A percentile compares a stretch with the other conserved stretches of the same genome.
phyloP scores from a whole-genome alignment of 805 yeast species.

The Suhomyces faveliae region DNA sequence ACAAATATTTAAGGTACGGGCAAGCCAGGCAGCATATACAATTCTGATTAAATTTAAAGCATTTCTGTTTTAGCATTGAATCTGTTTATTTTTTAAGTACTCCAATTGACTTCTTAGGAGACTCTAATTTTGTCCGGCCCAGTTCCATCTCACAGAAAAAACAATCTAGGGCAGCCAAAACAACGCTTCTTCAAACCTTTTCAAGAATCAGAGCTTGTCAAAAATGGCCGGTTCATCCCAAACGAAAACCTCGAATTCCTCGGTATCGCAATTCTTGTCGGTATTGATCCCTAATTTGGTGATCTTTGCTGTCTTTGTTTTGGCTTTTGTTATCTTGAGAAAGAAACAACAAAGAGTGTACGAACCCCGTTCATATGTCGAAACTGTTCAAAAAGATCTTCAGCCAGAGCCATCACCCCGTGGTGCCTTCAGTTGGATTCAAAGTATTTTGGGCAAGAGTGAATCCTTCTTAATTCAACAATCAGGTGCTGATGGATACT shows the following conservation, averaged over 20 bases:
- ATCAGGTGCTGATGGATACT: constrained; percentile 73
- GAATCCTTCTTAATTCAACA: constrained; percentile 65
- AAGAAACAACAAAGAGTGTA: constrained; percentile 48
- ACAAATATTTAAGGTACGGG: not conserved
- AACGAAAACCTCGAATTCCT: constrained; percentile 20
- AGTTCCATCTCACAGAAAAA: not conserved
- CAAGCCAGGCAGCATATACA: not conserved
- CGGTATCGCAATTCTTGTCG: constrained; percentile 51
- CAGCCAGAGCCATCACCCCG: constrained; percentile 43
- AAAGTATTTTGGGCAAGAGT: constrained; percentile 50
- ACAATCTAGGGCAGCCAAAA: not conserved
- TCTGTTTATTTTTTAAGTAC: not conserved
- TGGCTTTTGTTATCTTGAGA: constrained; percentile 41
- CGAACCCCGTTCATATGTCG: constrained; percentile 49
- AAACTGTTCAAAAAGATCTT: constrained; percentile 45
- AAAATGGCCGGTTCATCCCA: not conserved
- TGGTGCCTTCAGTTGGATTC: constrained; percentile 56
- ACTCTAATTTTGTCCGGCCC: not conserved
- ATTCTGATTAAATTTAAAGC: too few relatives aligned
- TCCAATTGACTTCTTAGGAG: not conserved
- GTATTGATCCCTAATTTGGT: constrained; percentile 45
- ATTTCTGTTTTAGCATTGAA: not conserved
- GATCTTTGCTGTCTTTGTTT: constrained; percentile 40
- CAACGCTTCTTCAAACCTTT: not conserved
- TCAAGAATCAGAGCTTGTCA: not conserved